Conservation (phyloP, 129 eudicot species). For the Erigeron canadensis region DNA sequence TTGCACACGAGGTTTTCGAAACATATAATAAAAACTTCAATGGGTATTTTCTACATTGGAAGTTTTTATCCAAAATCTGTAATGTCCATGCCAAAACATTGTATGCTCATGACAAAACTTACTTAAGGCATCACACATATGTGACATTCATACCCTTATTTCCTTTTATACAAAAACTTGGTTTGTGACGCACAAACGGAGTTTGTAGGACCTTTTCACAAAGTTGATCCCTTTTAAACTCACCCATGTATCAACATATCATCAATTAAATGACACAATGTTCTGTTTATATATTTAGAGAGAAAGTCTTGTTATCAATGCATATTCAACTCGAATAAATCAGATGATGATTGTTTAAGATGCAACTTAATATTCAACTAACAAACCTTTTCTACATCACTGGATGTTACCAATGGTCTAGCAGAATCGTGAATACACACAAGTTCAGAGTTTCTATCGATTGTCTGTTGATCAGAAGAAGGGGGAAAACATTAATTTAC, state of each 20-base stretch:
- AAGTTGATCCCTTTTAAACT: too few species aligned
- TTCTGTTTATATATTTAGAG: too few species aligned
- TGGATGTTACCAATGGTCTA: slow-evolving; percentile 78
- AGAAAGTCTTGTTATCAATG: neutral
- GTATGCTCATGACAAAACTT: neutral
- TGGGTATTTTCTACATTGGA: too few species aligned
- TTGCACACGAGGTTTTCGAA: too few species aligned
- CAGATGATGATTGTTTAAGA: slow-evolving; percentile 2
- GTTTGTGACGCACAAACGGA: too few species aligned
- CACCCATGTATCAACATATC: neutral
- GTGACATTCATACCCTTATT: too few species aligned
- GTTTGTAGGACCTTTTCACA: too few species aligned
- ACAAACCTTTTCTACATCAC: slow-evolving; percentile 77
- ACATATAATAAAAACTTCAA: too few species aligned
- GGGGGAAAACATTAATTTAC: slow-evolving; percentile 3
- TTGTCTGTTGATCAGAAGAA: slow-evolving; percentile 43
- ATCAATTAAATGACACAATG: neutral
- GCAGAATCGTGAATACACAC: slow-evolving; percentile 99
- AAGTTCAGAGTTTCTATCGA: slow-evolving; percentile 70
- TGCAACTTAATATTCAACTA: slow-evolving; percentile 10
- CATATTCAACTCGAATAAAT: neutral
- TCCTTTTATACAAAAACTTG: too few species aligned
- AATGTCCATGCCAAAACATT: neutral
- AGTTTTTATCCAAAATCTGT: neutral
- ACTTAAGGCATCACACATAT: too few species aligned